phyloP scores from a whole-genome alignment of 352 stramenopile species.

The Pythium aquatile region DNA sequence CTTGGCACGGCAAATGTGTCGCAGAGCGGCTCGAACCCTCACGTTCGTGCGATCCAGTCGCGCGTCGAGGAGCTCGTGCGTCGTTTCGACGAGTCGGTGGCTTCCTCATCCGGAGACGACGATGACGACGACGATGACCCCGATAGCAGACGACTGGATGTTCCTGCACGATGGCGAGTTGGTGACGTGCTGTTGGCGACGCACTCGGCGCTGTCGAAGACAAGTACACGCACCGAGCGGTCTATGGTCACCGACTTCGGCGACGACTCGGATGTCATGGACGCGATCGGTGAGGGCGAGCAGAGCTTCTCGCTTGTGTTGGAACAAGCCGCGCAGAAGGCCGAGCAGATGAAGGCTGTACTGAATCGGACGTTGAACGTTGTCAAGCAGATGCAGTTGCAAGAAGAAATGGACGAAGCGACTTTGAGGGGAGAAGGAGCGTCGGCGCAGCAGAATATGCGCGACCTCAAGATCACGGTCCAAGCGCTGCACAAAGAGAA shows the following conservation, averaged over 20 bases:
- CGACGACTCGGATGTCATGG: constrained; percentile 45
- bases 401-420: constrained; percentile 27
- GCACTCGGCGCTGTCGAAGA: constrained; percentile 57
- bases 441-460: constrained; percentile 30
- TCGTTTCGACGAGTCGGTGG: constrained; percentile 50
- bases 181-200: constrained; percentile 63
- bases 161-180: constrained; percentile 50
- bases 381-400: constrained; percentile 50
- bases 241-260: constrained; percentile 55
- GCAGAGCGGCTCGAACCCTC: constrained; percentile 30
- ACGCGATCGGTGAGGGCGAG: constrained; percentile 39
- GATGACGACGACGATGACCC: constrained; percentile 28
- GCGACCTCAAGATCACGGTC: constrained; percentile 48
- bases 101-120: constrained; percentile 15
- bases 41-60: constrained; percentile 67
- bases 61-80: constrained; percentile 69
- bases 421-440: constrained; percentile 2
- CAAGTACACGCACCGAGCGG: constrained; percentile 49
- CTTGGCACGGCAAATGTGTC: neutral
- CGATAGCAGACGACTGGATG: constrained; percentile 15
- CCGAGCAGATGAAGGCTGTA: constrained; percentile 40
- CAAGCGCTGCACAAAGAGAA: constrained; percentile 66
- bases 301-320: constrained; percentile 37
- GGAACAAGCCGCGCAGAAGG: constrained; percentile 31
- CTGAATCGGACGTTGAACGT: constrained; percentile 36